Evolutionary conservation across 2,329 filamentous ascomycete species (phyloP), one percentile per base, ranked within the genome.

Genomic region (Penicillium sp.): DNA sequence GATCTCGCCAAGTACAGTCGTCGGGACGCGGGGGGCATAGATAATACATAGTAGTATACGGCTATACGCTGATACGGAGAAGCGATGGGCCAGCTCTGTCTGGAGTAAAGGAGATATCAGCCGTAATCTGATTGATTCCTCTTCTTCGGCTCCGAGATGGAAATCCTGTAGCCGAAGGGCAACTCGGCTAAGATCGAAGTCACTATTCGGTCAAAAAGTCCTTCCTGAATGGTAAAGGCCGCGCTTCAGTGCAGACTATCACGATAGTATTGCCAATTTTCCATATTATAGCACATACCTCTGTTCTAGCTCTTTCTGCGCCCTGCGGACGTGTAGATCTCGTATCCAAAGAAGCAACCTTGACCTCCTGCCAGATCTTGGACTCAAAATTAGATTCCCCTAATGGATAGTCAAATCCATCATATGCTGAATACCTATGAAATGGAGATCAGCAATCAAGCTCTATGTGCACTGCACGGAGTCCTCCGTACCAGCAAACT

Each of bases 1-100:
- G 36, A 51, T 51, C 49, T 40, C 35, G 49, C 49, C 49, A 51
- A 51, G 35, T 22, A 24, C 35, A 51, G 31, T 40, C 40, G 49
- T 51, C 49, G 49, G 33, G 49, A 37, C 14, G 16, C 22, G 35
- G 35, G 47, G 22, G 22, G 22, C 22, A 22, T 22, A 22, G 22
- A 22, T 22, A 22, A 22, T n/a, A n/a, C n/a, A n/a, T 22, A 22
- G 22, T 22, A 22, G 22, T 22, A 22, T 22, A 22, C 2, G 22
- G 4, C 3, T 22, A 22, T 22, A 22, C 2, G 22, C 22, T 22
- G 22, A 22, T 22, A 22, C 11, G 22, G 36, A 19, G 36, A 36
- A 37, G 49, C 33, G 33, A 36, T 22, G 33, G 10, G n/a, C 27
- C 19, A 36, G n/a, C n/a, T 37, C 19, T n/a, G 9, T 51, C 7